Base-by-base conservation (phyloP, 1,284 basidiomycete genomes). In the Ceratobasidium sp. region DNA sequence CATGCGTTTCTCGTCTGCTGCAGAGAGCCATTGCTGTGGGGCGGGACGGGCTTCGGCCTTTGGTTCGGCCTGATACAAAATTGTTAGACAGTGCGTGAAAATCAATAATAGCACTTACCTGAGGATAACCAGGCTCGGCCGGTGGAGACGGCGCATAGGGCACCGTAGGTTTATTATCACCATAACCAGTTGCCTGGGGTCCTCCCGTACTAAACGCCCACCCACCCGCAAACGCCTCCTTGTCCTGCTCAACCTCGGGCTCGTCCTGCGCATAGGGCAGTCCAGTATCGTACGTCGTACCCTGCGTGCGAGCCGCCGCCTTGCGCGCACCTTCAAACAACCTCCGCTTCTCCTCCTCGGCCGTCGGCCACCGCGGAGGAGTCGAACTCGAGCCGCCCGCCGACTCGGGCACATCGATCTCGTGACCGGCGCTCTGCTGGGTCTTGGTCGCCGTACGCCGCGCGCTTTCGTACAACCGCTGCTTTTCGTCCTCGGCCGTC, bases 401-500 rank as follows among this genome's bases (percentile, higher is more conserved):
- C 29, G n/a, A 15, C n/a, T 40, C 20, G 38, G 57, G 50, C 38
- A 47, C 12, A 42, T 56, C 42, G 17, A 43, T 69, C 15, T 52
- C 38, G 20, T 70, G 43, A 38, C 64, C 78, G 1, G 74, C 74
- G 1, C 75, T 70, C 20, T 74, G 68, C 68, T 81, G 78, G 10
- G 75, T 75, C 56, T 78, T 80, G 65, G 87, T 85, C 7, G 90
- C 91, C 60, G 81, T 82, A 1, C 80, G 82, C 70, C 85, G 82
- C 0, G 92, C 92, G 55, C 85, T 77, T 58, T 89, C 82, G 77
- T 85, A 94, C 22, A 93, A 17, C 27, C 64, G 64, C 20, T 65
- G 70, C 75, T 92, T 92, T 75, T 93, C 91, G 72, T 87, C 84
- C 76, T 91, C 90, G 0, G 90, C 88, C 0, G 86, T 84, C 3